Conservation (phyloP, 257 asterid genomes). For the Ehretia macrophylla region DNA sequence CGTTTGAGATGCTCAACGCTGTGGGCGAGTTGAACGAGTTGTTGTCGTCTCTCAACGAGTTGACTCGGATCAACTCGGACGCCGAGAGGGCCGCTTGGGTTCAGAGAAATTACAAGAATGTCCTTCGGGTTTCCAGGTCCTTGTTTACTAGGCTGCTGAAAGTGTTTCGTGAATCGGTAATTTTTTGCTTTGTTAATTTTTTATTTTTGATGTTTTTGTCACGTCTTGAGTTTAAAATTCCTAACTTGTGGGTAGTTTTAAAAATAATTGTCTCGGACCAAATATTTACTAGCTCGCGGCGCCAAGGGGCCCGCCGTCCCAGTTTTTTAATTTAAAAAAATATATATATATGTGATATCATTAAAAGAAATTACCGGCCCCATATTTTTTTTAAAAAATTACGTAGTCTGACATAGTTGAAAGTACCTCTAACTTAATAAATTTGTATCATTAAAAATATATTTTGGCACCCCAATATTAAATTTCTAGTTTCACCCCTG, state of each 20-base stretch:
- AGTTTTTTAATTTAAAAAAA: no score
- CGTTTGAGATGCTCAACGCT: conserved; percentile 40
- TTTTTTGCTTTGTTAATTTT: neutral
- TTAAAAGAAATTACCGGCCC: no score
- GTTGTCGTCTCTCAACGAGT: conserved; percentile 33
- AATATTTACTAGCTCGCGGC: no score
- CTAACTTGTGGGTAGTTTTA: neutral
- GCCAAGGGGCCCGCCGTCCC: no score
- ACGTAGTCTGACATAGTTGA: no score
- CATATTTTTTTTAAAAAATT: no score
- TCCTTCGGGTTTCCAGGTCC: conserved; percentile 42
- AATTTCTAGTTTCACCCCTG: no score
- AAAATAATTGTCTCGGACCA: no score
- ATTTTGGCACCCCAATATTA: no score
- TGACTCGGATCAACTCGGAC: conserved; percentile 41
- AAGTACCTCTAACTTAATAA: no score
- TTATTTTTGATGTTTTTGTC: neutral
- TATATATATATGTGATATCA: no score
- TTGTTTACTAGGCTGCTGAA: conserved; percentile 43
- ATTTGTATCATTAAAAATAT: no score
- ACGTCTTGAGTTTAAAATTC: neutral
- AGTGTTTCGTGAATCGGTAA: conserved; percentile 50
- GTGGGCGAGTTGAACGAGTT: conserved; percentile 57
- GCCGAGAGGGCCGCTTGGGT: conserved; percentile 60
- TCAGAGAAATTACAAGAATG: conserved; percentile 43